Evolutionary conservation across 306 rosid genomes (phyloP), one percentile per base, ranked within the genome.

Genomic region (Castanospermum australe): DNA sequence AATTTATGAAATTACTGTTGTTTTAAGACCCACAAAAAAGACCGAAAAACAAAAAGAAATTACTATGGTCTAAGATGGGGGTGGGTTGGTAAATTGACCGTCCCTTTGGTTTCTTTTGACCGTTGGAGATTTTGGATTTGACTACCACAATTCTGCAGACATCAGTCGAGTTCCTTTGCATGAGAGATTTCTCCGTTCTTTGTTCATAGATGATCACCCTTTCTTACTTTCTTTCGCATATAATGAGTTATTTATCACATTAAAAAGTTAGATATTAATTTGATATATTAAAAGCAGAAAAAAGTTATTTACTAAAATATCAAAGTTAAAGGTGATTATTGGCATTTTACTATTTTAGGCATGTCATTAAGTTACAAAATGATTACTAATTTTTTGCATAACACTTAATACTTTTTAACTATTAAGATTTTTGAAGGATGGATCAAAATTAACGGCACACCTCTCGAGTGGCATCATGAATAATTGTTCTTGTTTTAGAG

Each of bases 401-500:
- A 20, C 0, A 6, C 28, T 3, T 52, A 52, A 1, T 13, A 52
- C 4, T 11, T 20, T 20, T 52, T 3, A 17, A 6, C 24, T 2
- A 25, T 56, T 24, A 24, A 55, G 36, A 13, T 25, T 22, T 56
- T 32, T 61, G 54, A 48, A 48, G 7, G 7, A 48, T 48, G 60
- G 60, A 55, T 55, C 35, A 22, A 55, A 10, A n/a, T 24, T 48
- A 15, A 30, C 15, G 0, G 11, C 5, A 17, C 4, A 30, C 41
- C 39, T 1, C 9, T 21, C 1, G 7, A 47, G 67, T 2, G 22
- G n/a, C n/a, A n/a, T n/a, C n/a, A n/a, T n/a, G n/a, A n/a, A n/a
- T n/a, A n/a, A 74, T 74, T 81, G 71, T 75, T 81, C 71, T 67
- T 35, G 55, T 33, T 56, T 42, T 22, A 50, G 6, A 55, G 0